These are phyloP conservation scores for Mortierella sp. DNA, from an alignment of 371 early-diverging fungal species.

Conservation along the genomic window DNA sequence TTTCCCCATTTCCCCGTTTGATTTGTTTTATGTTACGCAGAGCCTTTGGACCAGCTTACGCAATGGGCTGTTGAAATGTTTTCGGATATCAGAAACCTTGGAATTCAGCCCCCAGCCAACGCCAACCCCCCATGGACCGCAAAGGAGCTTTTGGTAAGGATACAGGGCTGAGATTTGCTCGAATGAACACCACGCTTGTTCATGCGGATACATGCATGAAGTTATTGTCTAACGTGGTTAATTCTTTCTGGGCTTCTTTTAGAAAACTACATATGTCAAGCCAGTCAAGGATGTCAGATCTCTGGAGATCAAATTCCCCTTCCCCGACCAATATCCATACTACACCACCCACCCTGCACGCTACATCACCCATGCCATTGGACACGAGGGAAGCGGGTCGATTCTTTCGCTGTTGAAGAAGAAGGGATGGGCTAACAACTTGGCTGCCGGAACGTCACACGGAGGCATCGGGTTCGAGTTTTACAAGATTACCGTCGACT, in stretches of 20 bases:
- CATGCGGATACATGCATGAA: not conserved
- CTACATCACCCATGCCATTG: slow-evolving; percentile 84
- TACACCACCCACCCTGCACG: slow-evolving; percentile 74
- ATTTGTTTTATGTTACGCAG: slow-evolving; percentile 52
- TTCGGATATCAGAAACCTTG: slow-evolving; percentile 78
- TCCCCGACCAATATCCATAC: slow-evolving; percentile 79
- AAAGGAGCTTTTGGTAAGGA: slow-evolving; percentile 76
- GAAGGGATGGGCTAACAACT: slow-evolving; percentile 89
- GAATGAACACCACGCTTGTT: not conserved
- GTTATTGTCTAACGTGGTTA: not conserved
- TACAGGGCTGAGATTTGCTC: not conserved
- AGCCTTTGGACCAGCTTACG: slow-evolving; percentile 86
- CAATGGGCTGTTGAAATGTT: slow-evolving; percentile 89
- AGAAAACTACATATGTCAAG: slow-evolving; percentile 82
- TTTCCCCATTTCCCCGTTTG: slow-evolving; percentile 1
- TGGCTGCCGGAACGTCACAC: slow-evolving; percentile 77
- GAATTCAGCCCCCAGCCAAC: slow-evolving; percentile 78
- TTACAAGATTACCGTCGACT: slow-evolving; percentile 83
- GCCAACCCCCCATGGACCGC: slow-evolving; percentile 80
- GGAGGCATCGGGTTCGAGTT: slow-evolving; percentile 84
- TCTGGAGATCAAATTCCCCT: slow-evolving; percentile 88
- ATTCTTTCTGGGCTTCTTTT: not conserved
- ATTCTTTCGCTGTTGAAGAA: slow-evolving; percentile 87
- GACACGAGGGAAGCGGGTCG: slow-evolving; percentile 91
- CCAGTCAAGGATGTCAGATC: slow-evolving; percentile 87